Evolutionary conservation across 306 rosid species (phyloP).

Genomic region (Gillenia trifoliata): DNA sequence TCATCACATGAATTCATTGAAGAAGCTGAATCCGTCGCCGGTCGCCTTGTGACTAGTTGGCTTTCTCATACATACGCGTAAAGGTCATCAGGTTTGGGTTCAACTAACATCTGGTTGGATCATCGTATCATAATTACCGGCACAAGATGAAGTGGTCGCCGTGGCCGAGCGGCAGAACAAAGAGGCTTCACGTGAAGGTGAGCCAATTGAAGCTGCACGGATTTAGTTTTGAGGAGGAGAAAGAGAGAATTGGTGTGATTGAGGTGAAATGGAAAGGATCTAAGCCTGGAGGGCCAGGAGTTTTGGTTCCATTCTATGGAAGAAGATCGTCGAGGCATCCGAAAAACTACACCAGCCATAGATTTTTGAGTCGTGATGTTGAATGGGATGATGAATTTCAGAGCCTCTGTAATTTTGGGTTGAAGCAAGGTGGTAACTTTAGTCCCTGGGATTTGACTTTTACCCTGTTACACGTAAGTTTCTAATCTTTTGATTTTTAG

Average conservation of each 20-base stretch:
- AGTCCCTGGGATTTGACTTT: slow-evolving; percentile 35
- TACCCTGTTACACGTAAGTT: slow-evolving; percentile 52
- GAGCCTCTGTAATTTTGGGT: slow-evolving; percentile 20
- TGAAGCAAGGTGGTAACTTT: slow-evolving; percentile 8
- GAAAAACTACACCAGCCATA: slow-evolving; percentile 18
- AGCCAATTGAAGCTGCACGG: slow-evolving; percentile 47
- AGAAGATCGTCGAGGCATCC: slow-evolving; percentile 22
- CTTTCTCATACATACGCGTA: no score
- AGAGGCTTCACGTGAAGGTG: slow-evolving; percentile 41
- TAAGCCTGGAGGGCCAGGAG: slow-evolving; percentile 5
- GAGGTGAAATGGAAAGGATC: slow-evolving; percentile 41
- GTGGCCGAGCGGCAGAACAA: slow-evolving; percentile 17
- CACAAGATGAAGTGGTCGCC: slow-evolving; percentile 35
- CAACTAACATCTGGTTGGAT: neutral
- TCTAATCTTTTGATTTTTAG: neutral
- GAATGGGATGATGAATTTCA: slow-evolving; percentile 41
- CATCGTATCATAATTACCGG: neutral
- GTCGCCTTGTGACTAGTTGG: no score
- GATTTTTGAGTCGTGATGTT: neutral
- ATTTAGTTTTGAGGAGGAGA: neutral
- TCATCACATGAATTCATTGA: no score
- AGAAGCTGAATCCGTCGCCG: no score
- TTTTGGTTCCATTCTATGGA: slow-evolving; percentile 36
- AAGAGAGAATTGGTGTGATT: slow-evolving; percentile 16
- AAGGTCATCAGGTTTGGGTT: no score